A percentile compares a stretch with the other conserved stretches of the same genome.
Conservation (phyloP, 305 asterid genomes). For the Lippia alba region DNA sequence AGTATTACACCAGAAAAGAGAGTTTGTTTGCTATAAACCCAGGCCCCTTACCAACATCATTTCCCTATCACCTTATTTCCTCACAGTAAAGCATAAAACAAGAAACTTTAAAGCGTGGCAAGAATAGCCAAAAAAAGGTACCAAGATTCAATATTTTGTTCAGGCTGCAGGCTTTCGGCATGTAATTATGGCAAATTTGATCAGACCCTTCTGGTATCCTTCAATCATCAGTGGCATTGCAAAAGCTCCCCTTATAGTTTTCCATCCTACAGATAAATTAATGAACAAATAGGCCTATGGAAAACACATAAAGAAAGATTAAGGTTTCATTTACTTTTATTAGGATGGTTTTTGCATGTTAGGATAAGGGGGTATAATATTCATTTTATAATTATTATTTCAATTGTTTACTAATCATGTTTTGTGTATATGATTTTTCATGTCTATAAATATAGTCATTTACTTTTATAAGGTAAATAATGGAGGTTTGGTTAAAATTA, state of each 20-base stretch:
- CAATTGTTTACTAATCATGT: too few species aligned
- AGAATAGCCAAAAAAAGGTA: background rate
- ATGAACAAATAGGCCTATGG: background rate
- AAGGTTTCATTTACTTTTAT: too few species aligned
- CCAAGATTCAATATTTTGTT: slow-evolving; percentile 2
- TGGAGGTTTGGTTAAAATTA: too few species aligned
- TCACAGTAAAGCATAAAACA: background rate
- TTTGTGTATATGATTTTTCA: too few species aligned
- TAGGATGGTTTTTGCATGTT: too few species aligned
- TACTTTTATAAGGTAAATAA: too few species aligned
- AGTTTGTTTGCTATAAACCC: background rate
- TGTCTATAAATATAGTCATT: too few species aligned
- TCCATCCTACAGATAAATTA: slow-evolving; percentile 70
- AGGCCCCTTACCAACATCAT: slow-evolving; percentile 14
- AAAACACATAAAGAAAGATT: background rate
- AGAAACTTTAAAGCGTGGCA: background rate
- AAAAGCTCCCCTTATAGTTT: slow-evolving; percentile 85
- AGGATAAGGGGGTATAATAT: too few species aligned
- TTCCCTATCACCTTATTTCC: too few species aligned
- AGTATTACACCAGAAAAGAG: background rate
- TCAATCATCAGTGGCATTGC: slow-evolving; percentile 92
- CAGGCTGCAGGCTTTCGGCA: slow-evolving; percentile 68
- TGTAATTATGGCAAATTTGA: slow-evolving; percentile 84
- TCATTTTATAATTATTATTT: too few species aligned
- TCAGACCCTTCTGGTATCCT: slow-evolving; percentile 85